Evolutionary conservation across 2,329 filamentous ascomycete genomes (phyloP).

Genomic region (Fusarium mangiferae): DNA sequence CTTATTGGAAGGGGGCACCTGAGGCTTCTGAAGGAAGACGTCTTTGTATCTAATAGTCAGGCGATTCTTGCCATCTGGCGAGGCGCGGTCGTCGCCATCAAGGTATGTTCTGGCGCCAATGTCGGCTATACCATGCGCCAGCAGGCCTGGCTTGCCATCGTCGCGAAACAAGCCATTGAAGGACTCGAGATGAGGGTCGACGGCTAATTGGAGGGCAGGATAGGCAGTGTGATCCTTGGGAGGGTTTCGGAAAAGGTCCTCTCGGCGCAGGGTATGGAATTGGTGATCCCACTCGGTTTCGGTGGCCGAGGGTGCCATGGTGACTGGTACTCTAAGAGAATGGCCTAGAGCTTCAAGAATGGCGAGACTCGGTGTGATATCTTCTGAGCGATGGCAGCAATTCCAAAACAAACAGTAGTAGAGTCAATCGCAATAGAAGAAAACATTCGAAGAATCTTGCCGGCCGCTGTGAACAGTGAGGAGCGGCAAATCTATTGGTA

Average conservation of each 20-base stretch:
- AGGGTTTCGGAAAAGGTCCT: conserved; percentile 88
- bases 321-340: conserved; percentile 25
- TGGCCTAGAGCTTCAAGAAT: conserved; percentile 6
- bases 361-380: background rate
- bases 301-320: conserved; percentile 68
- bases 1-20: conserved; percentile 84
- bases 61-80: conserved; percentile 72
- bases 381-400: background rate
- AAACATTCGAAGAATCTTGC: conserved; percentile 5
- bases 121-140: conserved; percentile 83
- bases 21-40: conserved; percentile 83
- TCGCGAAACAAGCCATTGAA: conserved; percentile 90
- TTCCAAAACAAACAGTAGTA: background rate
- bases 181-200: conserved; percentile 91
- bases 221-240: conserved; percentile 90
- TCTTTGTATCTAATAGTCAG: conserved; percentile 83
- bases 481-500: conserved; percentile 26
- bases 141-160: conserved; percentile 66
- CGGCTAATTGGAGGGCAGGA: conserved; percentile 84
- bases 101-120: conserved; percentile 91
- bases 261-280: conserved; percentile 86
- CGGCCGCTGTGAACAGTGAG: conserved; percentile 9
- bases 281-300: conserved; percentile 83
- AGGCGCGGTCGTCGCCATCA: conserved; percentile 78
- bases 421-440: background rate